Evolutionary conservation across 2,329 filamentous ascomycete species (phyloP).

Genomic region (Colletotrichum shisoi): DNA sequence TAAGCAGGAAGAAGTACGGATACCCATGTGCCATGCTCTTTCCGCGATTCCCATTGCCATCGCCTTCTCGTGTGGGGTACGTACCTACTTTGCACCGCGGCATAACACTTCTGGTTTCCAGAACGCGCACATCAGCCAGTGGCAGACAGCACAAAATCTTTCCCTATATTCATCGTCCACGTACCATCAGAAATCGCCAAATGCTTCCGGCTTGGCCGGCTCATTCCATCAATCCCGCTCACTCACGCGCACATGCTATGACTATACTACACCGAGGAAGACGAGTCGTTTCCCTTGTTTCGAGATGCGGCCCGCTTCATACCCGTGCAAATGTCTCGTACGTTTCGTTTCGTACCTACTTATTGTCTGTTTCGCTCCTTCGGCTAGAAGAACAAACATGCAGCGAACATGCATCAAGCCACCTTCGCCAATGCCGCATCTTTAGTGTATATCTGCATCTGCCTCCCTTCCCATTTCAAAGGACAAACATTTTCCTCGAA

Average conservation of each 20-base stretch:
- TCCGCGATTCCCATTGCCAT: slow-evolving; percentile 18
- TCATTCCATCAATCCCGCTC: not conserved
- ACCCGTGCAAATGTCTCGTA: not conserved
- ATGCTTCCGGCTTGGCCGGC: not conserved
- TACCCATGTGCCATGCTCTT: slow-evolving; percentile 13
- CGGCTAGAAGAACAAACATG: not conserved
- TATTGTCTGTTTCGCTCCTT: not conserved
- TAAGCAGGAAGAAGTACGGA: not conserved
- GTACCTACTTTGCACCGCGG: not conserved
- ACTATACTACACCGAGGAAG: not conserved
- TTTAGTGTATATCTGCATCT: not conserved
- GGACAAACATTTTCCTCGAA: slow-evolving; percentile 2
- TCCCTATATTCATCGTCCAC: not conserved
- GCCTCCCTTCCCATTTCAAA: slow-evolving; percentile 6
- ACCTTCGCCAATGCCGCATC: not conserved
- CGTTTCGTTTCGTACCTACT: not conserved
- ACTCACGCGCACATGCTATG: not conserved
- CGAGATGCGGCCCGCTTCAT: not conserved
- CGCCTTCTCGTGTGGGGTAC: not conserved
- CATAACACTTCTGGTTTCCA: not conserved
- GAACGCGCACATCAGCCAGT: no score
- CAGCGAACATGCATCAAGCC: not conserved
- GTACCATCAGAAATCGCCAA: not conserved
- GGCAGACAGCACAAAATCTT: not conserved
- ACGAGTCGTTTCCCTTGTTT: no score